Conservation (phyloP, 768 basidiomycete species). For the Calvatia gigantea region DNA sequence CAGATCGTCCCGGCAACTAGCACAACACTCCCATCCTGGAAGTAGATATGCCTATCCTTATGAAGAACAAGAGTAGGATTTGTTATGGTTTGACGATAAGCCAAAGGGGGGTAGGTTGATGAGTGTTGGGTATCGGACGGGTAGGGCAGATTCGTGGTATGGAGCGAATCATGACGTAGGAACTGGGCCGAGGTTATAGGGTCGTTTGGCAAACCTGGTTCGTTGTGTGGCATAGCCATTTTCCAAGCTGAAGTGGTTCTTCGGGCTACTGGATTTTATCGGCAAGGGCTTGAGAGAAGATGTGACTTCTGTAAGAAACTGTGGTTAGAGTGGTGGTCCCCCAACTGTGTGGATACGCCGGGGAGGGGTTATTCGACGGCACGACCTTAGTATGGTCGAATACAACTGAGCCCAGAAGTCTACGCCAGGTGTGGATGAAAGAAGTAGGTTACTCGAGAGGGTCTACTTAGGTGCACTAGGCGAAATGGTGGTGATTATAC, state of each 20-base stretch:
- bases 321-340: background rate
- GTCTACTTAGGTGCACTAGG: no score
- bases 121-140: background rate
- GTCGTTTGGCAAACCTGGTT: background rate
- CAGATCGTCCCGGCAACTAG: constrained; percentile 8
- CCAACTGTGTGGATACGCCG: no score
- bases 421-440: background rate
- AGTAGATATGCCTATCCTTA: constrained; percentile 10
- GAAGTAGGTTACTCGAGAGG: no score
- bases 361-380: no score
- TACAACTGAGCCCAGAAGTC: background rate
- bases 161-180: background rate
- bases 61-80: background rate
- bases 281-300: no score
- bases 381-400: background rate
- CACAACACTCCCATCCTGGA: constrained; percentile 13
- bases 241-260: no score
- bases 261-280: background rate
- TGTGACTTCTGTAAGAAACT: no score
- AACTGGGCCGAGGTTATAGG: background rate
- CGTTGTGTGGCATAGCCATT: background rate
- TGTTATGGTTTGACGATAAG: background rate
- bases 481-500: no score
- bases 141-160: background rate
- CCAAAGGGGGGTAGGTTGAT: background rate